Evolutionary conservation across 2,329 filamentous ascomycete species (phyloP).

Genomic region (Fusarium mangiferae): DNA sequence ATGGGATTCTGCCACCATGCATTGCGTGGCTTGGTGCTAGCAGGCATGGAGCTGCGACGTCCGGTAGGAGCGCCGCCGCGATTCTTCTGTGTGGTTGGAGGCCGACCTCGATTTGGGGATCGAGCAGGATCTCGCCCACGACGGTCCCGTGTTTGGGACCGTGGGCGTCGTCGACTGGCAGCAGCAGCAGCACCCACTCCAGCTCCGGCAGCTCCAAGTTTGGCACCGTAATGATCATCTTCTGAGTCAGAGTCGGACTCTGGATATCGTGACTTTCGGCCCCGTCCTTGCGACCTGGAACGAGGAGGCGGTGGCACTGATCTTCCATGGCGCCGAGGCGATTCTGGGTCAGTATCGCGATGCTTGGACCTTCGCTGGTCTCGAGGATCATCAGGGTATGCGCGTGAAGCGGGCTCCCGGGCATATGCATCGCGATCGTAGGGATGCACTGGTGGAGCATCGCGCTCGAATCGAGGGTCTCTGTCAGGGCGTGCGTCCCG

Average conservation of each 20-base stretch:
- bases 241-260: constrained; percentile 35
- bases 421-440: constrained; percentile 20
- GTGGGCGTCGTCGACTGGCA: constrained; percentile 30
- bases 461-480: constrained; percentile 18
- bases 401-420: background rate
- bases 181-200: constrained; percentile 17
- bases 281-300: constrained; percentile 27
- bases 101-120: constrained; percentile 40
- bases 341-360: constrained; percentile 12
- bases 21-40: constrained; percentile 35
- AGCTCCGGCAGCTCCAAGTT: constrained; percentile 3
- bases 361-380: constrained; percentile 1
- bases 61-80: constrained; percentile 27
- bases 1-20: constrained; percentile 53
- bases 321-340: constrained; percentile 31
- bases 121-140: constrained; percentile 14
- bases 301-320: constrained; percentile 23
- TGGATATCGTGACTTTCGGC: constrained; percentile 16
- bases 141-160: constrained; percentile 39
- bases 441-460: constrained; percentile 3
- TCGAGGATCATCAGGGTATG: constrained; percentile 11
- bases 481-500: constrained; percentile 14
- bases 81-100: constrained; percentile 32
- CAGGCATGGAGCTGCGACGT: constrained; percentile 50
- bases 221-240: constrained; percentile 20